These are phyloP conservation scores for Acanthamoeba royreba DNA, from an alignment of 208 protist species.

Conservation along the genomic window DNA sequence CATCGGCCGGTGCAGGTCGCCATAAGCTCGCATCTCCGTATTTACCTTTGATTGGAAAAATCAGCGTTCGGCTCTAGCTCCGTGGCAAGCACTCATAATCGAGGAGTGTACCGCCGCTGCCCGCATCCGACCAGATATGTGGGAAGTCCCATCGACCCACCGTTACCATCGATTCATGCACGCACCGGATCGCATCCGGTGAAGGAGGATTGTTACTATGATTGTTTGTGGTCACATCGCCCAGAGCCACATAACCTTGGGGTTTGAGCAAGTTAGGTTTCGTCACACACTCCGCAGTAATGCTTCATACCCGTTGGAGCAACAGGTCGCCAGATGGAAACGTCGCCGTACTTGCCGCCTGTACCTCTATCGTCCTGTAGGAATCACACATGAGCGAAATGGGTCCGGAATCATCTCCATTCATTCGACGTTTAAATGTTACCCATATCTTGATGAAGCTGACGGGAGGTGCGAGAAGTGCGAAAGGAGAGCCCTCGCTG, in stretches of 20 bases:
- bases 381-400: not conserved
- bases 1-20: too few relatives aligned
- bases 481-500: not conserved
- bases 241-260: not conserved
- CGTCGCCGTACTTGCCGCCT: not conserved
- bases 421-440: not conserved
- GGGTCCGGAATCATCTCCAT: not conserved
- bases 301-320: not conserved
- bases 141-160: not conserved
- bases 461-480: not conserved
- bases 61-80: too few relatives aligned
- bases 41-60: too few relatives aligned
- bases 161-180: not conserved
- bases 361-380: not conserved
- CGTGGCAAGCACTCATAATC: too few relatives aligned
- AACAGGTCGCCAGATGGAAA: not conserved
- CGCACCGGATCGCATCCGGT: not conserved
- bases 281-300: not conserved
- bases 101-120: not conserved
- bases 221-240: not conserved
- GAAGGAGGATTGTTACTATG: not conserved
- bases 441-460: not conserved
- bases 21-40: too few relatives aligned
- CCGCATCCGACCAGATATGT: not conserved
- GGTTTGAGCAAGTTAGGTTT: not conserved